Conservation (phyloP, 441 rosid genomes). For the Adansonia rubrostipa region DNA sequence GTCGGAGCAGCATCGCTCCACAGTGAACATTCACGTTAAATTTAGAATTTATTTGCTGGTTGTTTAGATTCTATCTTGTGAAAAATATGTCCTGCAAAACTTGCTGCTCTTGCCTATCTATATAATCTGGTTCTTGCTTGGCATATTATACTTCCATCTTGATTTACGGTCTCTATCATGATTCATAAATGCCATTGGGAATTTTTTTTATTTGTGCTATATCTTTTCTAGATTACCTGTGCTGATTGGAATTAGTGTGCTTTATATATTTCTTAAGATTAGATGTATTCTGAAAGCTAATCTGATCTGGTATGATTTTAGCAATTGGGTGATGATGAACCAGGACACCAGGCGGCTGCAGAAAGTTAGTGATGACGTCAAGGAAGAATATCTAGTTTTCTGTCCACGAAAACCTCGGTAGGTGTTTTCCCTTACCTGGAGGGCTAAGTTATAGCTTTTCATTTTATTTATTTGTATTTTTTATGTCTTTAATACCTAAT, state of each 20-base stretch:
- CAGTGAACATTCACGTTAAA: neutral
- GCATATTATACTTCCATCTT: neutral
- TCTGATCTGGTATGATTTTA: conserved; percentile 43
- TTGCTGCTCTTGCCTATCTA: neutral
- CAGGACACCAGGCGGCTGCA: conserved; percentile 89
- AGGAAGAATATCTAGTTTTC: conserved; percentile 75
- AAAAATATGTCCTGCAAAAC: neutral
- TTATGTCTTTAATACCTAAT: neutral
- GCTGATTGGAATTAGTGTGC: neutral
- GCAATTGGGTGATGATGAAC: conserved; percentile 99
- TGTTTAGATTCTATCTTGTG: neutral
- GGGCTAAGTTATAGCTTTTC: neutral
- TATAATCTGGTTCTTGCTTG: neutral
- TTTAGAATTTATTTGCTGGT: neutral
- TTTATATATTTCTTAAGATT: conserved; percentile 15
- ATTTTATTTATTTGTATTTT: too few relatives aligned
- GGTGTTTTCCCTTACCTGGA: conserved; percentile 19
- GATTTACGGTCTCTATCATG: neutral
- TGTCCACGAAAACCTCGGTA: conserved; percentile 81
- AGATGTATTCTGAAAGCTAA: conserved; percentile 25
- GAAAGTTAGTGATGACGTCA: conserved; percentile 84
- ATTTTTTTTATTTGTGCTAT: conserved; percentile 2
- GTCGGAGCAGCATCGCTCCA: neutral
- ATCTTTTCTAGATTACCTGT: conserved; percentile 9
- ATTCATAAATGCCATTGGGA: neutral